These are phyloP conservation scores for Withania somnifera DNA, from an alignment of 305 asterid genomes.

Conservation along the genomic window DNA sequence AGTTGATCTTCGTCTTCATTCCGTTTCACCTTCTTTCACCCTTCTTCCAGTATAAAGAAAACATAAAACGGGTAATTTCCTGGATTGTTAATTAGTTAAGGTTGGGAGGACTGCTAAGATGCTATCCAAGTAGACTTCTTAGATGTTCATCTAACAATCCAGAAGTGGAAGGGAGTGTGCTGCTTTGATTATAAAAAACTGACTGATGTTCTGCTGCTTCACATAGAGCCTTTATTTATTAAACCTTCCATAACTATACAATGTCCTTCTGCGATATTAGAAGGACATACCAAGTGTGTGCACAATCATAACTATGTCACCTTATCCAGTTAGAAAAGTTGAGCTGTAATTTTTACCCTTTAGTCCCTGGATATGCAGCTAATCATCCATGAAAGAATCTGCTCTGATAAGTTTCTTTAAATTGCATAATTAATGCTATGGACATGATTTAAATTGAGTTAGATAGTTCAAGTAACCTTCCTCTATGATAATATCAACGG, in stretches of 20 bases:
- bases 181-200: too few species aligned
- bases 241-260: neutral
- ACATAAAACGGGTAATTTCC: neutral
- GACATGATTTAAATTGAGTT: neutral
- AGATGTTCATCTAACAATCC: neutral
- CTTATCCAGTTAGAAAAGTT: neutral
- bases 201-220: too few species aligned
- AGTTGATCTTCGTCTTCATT: neutral
- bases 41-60: neutral
- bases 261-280: neutral
- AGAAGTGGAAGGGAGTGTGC: neutral
- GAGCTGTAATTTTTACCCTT: neutral
- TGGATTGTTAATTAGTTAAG: neutral
- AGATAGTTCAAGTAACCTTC: neutral
- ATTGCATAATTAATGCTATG: neutral
- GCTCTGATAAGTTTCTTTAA: neutral
- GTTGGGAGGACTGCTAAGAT: neutral
- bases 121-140: neutral
- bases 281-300: neutral
- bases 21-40: neutral
- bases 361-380: neutral
- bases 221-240: neutral
- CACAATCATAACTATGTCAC: neutral
- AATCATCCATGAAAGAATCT: neutral
- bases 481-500: neutral